Evolutionary conservation across 2,329 filamentous ascomycete species (phyloP).

Genomic region (Nemania abortiva): DNA sequence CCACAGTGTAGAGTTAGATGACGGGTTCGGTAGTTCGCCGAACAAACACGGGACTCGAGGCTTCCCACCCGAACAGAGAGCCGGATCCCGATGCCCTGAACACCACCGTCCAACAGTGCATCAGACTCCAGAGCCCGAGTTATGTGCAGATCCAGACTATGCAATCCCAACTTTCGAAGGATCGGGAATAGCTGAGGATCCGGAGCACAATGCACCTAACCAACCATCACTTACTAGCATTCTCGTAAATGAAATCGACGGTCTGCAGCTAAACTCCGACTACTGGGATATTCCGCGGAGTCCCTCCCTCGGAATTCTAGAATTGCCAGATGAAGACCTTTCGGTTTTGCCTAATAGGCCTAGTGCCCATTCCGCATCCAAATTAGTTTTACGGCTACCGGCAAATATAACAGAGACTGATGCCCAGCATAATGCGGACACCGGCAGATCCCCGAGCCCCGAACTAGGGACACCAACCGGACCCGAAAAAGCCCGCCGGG

Average conservation of each 20-base stretch:
- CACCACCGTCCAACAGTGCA: not conserved
- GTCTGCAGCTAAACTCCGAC: conserved; percentile 10
- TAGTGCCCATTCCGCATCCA: not conserved
- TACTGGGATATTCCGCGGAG: conserved; percentile 16
- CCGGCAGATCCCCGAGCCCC: conserved; percentile 33
- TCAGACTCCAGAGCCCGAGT: conserved; percentile 5
- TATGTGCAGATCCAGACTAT: not conserved
- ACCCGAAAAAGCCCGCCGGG: not conserved
- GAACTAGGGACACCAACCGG: conserved; percentile 36
- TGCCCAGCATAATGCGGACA: not conserved
- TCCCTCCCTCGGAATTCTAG: conserved; percentile 23
- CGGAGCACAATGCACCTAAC: not conserved
- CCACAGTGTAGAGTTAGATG: not conserved
- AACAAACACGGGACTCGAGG: not conserved
- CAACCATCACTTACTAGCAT: not conserved
- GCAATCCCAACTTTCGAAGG: not conserved
- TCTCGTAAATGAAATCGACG: conserved; percentile 17
- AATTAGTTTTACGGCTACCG: not conserved
- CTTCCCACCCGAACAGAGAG: not conserved
- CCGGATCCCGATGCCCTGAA: conserved; percentile 7
- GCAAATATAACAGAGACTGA: not conserved
- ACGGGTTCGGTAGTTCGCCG: not conserved
- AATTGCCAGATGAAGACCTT: conserved; percentile 24
- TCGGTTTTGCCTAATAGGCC: not conserved
- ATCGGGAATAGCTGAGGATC: not conserved